Conservation (phyloP, 1,139 yeast species). For the Kluyveromyces sp. region DNA sequence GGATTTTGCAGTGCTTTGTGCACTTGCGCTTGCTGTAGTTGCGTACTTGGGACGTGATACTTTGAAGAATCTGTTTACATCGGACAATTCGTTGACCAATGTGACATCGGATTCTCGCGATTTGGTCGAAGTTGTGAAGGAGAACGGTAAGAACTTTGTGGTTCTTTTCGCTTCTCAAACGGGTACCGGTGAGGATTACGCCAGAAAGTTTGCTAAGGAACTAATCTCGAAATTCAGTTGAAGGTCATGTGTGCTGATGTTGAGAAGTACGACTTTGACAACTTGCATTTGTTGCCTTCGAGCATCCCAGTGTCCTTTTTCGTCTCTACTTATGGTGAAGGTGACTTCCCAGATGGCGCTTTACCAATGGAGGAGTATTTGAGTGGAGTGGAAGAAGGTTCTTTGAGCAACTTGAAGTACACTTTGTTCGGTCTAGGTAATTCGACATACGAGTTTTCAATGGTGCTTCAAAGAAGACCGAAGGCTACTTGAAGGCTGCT, state of each 20-base stretch:
- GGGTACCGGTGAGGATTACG: slow-evolving; percentile 98
- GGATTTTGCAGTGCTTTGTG: slow-evolving; percentile 62
- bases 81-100: slow-evolving; percentile 32
- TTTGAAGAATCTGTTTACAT: slow-evolving; percentile 44
- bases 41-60: slow-evolving; percentile 62
- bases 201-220: slow-evolving; percentile 83
- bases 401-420: slow-evolving; percentile 55
- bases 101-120: slow-evolving; percentile 42
- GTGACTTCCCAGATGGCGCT: slow-evolving; percentile 96
- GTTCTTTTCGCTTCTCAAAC: slow-evolving; percentile 96
- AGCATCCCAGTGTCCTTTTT: slow-evolving; percentile 56
- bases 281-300: slow-evolving; percentile 49
- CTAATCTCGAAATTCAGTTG: slow-evolving; percentile 64
- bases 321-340: slow-evolving; percentile 95
- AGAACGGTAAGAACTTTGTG: slow-evolving; percentile 64
- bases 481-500: slow-evolving; percentile 40
- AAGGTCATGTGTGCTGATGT: slow-evolving; percentile 82
- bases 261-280: slow-evolving; percentile 81
- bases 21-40: slow-evolving; percentile 53
- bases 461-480: slow-evolving; percentile 64
- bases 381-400: slow-evolving; percentile 45
- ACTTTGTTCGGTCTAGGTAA: slow-evolving; percentile 88
- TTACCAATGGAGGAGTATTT: slow-evolving; percentile 59
- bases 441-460: slow-evolving; percentile 89
- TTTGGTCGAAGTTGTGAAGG: slow-evolving; percentile 53